phyloP scores from a whole-genome alignment of 116 monocot genomes.

The Phalaenopsis hybrid region DNA sequence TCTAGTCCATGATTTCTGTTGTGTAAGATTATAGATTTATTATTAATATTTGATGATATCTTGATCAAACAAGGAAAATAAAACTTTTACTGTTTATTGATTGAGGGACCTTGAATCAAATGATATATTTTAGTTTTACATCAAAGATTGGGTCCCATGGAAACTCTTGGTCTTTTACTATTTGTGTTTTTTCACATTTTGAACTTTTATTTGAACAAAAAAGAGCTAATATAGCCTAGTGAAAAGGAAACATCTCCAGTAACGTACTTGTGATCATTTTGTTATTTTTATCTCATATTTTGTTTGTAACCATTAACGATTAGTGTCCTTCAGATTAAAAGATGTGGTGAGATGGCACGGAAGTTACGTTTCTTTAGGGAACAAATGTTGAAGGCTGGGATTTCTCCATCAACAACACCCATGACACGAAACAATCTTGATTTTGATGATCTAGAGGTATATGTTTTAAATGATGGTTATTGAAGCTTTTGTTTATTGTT shows the following conservation, averaged over 20 bases:
- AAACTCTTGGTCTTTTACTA: neutral
- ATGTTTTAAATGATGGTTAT: conserved; percentile 1
- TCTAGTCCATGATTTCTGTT: neutral
- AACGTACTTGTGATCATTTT: neutral
- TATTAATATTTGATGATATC: neutral
- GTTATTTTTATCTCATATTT: neutral
- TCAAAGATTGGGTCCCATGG: neutral
- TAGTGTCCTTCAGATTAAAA: conserved; percentile 62
- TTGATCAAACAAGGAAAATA: neutral
- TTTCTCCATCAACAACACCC: conserved; percentile 42
- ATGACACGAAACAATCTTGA: conserved; percentile 31
- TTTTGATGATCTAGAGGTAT: conserved; percentile 96
- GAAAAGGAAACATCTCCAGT: neutral
- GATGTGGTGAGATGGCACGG: conserved; percentile 98
- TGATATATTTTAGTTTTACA: neutral
- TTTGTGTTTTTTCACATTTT: neutral
- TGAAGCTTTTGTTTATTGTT: conserved; percentile 1
- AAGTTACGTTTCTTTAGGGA: conserved; percentile 89
- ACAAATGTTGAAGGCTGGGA: conserved; percentile 81
- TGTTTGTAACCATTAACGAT: neutral
- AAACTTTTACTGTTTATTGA: neutral
- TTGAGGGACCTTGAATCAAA: neutral
- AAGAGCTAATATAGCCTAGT: neutral
- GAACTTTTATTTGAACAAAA: neutral
- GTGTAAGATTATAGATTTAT: neutral